Percentiles rank a stretch among this genome's conserved stretches.
Evolutionary conservation across 345 rosid species (phyloP).

Genomic region (Psidium guajava): DNA sequence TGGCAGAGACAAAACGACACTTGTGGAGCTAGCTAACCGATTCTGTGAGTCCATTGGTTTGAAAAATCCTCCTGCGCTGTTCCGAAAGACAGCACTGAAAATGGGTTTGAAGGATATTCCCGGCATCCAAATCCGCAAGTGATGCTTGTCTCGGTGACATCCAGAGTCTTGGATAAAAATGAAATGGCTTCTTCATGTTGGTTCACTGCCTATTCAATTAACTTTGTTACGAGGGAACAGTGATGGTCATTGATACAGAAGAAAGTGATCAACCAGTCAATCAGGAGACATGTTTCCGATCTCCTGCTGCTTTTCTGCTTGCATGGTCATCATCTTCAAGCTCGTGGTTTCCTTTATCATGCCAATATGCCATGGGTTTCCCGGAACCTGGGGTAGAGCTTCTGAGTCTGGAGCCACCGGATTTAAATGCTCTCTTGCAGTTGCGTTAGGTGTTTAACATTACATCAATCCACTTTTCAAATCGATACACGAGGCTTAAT

Average conservation of each 20-base stretch:
- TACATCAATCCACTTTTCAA: background rate
- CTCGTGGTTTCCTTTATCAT: background rate
- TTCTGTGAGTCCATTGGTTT: conserved; percentile 78
- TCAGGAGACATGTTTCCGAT: background rate
- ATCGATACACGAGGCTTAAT: background rate
- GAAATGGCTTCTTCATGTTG: background rate
- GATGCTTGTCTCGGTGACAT: background rate
- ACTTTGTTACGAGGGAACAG: background rate
- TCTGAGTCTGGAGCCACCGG: background rate
- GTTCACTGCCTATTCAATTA: background rate
- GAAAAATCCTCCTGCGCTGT: conserved; percentile 62
- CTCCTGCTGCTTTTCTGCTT: background rate
- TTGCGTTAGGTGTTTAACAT: background rate
- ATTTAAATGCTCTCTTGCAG: background rate
- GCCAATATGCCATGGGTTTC: background rate
- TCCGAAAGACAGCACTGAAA: conserved; percentile 77
- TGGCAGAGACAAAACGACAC: conserved; percentile 78
- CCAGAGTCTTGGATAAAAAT: background rate
- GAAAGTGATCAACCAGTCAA: background rate
- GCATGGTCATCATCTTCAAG: background rate
- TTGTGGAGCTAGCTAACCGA: conserved; percentile 67
- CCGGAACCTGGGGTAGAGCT: background rate
- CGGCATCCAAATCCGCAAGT: conserved; percentile 52
- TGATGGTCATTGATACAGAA: background rate
- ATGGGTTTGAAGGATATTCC: conserved; percentile 90